A percentile compares a stretch with the other conserved stretches of the same genome.
These are phyloP conservation scores for Phylloporus arenicola DNA, from an alignment of 768 basidiomycete species.

Conservation along the genomic window DNA sequence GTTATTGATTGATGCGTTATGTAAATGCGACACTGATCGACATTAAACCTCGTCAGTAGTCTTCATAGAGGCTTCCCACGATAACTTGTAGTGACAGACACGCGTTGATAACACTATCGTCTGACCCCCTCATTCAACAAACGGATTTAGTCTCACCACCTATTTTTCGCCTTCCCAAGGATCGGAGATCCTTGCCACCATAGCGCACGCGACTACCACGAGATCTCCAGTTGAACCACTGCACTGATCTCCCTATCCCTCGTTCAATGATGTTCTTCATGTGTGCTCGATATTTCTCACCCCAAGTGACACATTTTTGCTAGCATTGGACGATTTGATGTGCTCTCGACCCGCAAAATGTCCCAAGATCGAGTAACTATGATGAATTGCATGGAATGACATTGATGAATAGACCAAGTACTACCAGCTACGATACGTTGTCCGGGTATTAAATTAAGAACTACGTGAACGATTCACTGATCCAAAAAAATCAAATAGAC, in stretches of 20 bases:
- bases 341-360: not conserved
- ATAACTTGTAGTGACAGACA: no score
- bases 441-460: not conserved
- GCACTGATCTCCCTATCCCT: not conserved
- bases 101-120: no score
- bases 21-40: no score
- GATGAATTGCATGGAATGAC: not conserved
- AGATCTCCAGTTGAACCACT: not conserved
- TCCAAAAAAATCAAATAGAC: not conserved
- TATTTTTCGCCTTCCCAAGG: conserved; percentile 7
- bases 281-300: no score
- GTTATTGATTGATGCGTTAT: not conserved
- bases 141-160: not conserved
- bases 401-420: no score
- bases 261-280: no score
- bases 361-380: not conserved
- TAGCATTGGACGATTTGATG: not conserved
- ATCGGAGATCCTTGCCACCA: conserved; percentile 2
- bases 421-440: not conserved
- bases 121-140: no score
- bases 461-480: not conserved
- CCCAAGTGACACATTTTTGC: not conserved
- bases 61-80: no score
- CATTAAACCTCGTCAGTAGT: no score
- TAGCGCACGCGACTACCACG: not conserved